Percentiles rank a stretch among this genome's conserved stretches.
Conservation (phyloP, 2,329 filamentous ascomycete genomes). For the Cytospora leucostoma region DNA sequence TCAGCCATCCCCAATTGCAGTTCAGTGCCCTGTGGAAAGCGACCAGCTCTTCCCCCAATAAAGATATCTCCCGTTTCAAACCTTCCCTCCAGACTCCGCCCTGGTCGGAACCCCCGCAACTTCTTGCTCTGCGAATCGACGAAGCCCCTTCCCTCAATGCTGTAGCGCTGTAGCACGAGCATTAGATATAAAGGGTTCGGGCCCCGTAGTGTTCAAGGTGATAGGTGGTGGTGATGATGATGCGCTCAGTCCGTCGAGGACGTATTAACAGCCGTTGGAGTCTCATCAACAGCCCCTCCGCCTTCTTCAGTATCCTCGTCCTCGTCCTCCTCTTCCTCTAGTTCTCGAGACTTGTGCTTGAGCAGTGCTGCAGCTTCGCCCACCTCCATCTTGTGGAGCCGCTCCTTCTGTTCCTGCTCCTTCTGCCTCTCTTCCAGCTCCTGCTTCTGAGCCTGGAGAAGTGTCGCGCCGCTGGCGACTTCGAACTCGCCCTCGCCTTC, state of each 20-base stretch:
- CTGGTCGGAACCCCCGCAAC: slow-evolving; percentile 7
- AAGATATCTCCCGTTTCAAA: slow-evolving; percentile 4
- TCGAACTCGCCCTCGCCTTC: slow-evolving; percentile 50
- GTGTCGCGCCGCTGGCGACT: slow-evolving; percentile 41
- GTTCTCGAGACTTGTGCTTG: slow-evolving; percentile 30
- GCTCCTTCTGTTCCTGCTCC: slow-evolving; percentile 52
- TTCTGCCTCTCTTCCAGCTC: slow-evolving; percentile 37
- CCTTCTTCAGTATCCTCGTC: slow-evolving; percentile 28
- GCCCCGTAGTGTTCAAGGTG: not conserved
- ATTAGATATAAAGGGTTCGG: slow-evolving; percentile 1
- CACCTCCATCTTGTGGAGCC: slow-evolving; percentile 61
- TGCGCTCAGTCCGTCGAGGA: slow-evolving; percentile 16
- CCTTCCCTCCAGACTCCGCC: slow-evolving; percentile 11
- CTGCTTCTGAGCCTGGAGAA: slow-evolving; percentile 47
- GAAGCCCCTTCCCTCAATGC: not conserved
- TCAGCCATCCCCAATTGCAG: not conserved
- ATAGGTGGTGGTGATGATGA: not conserved
- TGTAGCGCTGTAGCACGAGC: slow-evolving; percentile 7
- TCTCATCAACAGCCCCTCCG: slow-evolving; percentile 17
- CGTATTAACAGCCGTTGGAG: slow-evolving; percentile 12
- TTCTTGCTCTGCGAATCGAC: slow-evolving; percentile 18
- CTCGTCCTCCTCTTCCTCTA: slow-evolving; percentile 33
- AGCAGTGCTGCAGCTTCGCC: slow-evolving; percentile 56
- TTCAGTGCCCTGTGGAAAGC: slow-evolving; percentile 1
- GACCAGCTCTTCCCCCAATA: not conserved